Percentiles rank a stretch among this genome's conserved stretches.
Evolutionary conservation across 208 protist species (phyloP).

Genomic region (Leptomonas pyrrhocoris): DNA sequence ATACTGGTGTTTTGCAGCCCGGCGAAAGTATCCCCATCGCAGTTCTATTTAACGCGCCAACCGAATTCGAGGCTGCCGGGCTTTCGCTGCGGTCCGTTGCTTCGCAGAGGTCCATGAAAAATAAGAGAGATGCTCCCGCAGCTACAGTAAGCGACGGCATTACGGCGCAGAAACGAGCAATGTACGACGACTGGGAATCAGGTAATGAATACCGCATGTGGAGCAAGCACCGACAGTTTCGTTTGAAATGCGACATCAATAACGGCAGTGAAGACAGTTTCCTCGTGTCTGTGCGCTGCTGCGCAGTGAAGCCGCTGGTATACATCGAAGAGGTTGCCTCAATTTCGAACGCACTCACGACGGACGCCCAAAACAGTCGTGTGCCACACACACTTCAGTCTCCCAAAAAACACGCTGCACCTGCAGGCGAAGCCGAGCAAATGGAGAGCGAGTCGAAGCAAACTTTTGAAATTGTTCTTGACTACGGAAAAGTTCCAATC

Average conservation of each 20-base stretch:
- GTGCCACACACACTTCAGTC: neutral
- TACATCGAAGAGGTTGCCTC: slow-evolving; percentile 7
- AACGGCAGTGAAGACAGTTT: slow-evolving; percentile 19
- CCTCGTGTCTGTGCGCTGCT: slow-evolving; percentile 28
- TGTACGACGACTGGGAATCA: slow-evolving; percentile 32
- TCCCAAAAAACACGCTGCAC: neutral
- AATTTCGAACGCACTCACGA: neutral
- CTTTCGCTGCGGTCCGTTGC: slow-evolving; percentile 2
- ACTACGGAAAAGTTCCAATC: slow-evolving; percentile 73
- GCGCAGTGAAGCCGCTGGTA: slow-evolving; percentile 18
- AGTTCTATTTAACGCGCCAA: slow-evolving; percentile 29
- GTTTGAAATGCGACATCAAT: slow-evolving; percentile 25
- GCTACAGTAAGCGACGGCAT: neutral
- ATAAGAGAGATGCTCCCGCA: slow-evolving; percentile 9
- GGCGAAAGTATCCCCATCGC: slow-evolving; percentile 32
- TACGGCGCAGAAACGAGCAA: neutral
- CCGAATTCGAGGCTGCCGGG: slow-evolving; percentile 22
- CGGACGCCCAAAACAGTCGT: neutral
- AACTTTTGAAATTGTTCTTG: slow-evolving; percentile 26
- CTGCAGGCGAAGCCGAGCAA: slow-evolving; percentile 3
- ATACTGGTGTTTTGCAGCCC: slow-evolving; percentile 35
- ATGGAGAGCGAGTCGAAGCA: neutral
- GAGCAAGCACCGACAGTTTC: slow-evolving; percentile 34
- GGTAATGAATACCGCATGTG: slow-evolving; percentile 12
- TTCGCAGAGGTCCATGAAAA: slow-evolving; percentile 1